phyloP scores from a whole-genome alignment of 805 yeast species.

The Blastobotrys muscicola region DNA sequence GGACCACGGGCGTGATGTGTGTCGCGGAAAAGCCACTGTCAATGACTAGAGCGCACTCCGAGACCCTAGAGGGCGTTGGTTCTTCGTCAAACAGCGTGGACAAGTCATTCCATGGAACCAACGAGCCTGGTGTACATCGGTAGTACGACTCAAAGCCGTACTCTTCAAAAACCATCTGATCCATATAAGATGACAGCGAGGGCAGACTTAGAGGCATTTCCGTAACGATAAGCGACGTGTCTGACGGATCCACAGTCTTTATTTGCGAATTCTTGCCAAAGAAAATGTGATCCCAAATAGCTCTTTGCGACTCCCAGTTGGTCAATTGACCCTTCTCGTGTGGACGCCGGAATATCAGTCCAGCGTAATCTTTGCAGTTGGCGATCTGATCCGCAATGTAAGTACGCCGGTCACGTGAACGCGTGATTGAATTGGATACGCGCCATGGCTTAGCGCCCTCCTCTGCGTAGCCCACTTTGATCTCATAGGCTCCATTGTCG shows the following conservation, averaged over 20 bases:
- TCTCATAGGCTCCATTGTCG: constrained; percentile 83
- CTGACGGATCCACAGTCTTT: constrained; percentile 30
- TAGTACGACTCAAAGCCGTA: constrained; percentile 68
- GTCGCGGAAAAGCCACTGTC: constrained; percentile 88
- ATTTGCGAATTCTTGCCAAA: constrained; percentile 32
- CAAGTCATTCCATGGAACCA: constrained; percentile 49
- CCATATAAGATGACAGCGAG: constrained; percentile 70
- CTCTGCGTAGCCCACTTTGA: constrained; percentile 52
- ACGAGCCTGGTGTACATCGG: constrained; percentile 42
- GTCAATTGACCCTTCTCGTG: constrained; percentile 79
- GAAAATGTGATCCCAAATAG: constrained; percentile 81
- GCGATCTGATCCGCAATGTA: constrained; percentile 64
- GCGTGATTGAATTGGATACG: constrained; percentile 61
- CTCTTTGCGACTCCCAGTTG: constrained; percentile 85
- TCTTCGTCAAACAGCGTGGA: constrained; percentile 22
- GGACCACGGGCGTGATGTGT: constrained; percentile 75
- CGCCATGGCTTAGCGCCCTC: constrained; percentile 30
- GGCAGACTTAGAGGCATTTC: constrained; percentile 81
- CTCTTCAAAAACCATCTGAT: constrained; percentile 90
- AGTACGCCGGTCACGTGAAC: constrained; percentile 54
- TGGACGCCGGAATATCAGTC: constrained; percentile 69
- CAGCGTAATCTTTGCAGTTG: constrained; percentile 61
- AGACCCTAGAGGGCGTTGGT: constrained; percentile 8
- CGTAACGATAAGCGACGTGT: constrained; percentile 55
- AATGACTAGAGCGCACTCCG: constrained; percentile 66